These are phyloP conservation scores for Coniella vitis DNA, from an alignment of 2,329 filamentous ascomycete species.

Conservation along the genomic window DNA sequence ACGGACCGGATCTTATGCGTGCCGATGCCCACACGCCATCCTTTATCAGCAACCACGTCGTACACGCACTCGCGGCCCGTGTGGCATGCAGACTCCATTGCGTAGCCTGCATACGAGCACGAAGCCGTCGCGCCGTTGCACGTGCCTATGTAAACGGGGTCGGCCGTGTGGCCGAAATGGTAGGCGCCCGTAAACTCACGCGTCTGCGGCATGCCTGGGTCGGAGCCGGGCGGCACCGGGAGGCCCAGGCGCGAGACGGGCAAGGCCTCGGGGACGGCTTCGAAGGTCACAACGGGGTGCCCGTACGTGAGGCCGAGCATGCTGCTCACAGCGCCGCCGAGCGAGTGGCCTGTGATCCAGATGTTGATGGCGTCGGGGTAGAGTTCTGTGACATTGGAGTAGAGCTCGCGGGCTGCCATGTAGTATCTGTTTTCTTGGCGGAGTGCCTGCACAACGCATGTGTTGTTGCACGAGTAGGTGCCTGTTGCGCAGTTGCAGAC, in stretches of 20 bases:
- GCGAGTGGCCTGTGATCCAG: conserved; percentile 87
- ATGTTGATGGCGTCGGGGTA: conserved; percentile 80
- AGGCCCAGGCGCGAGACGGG: conserved; percentile 79
- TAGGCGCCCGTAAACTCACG: conserved; percentile 69
- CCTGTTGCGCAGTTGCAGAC: conserved; percentile 88
- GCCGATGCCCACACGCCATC: conserved; percentile 85
- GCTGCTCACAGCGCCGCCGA: conserved; percentile 85
- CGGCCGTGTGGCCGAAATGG: conserved; percentile 93
- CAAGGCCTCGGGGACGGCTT: conserved; percentile 86
- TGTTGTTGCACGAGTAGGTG: conserved; percentile 87
- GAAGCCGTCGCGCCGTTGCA: conserved; percentile 86
- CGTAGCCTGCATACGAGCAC: conserved; percentile 88
- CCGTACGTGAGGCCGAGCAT: conserved; percentile 88
- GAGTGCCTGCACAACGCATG: conserved; percentile 72
- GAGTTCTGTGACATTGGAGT: conserved; percentile 82
- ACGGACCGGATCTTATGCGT: conserved; percentile 87
- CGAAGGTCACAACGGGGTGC: conserved; percentile 83
- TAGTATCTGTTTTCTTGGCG: conserved; percentile 86
- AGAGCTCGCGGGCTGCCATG: conserved; percentile 78
- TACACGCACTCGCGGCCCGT: conserved; percentile 83
- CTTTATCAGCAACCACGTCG: conserved; percentile 84
- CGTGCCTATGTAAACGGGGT: conserved; percentile 88
- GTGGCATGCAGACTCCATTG: conserved; percentile 89
- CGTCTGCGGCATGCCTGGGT: conserved; percentile 64
- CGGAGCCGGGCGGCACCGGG: conserved; percentile 72